Conservation (phyloP, 768 basidiomycete genomes). For the Tubosaeta sp. region DNA sequence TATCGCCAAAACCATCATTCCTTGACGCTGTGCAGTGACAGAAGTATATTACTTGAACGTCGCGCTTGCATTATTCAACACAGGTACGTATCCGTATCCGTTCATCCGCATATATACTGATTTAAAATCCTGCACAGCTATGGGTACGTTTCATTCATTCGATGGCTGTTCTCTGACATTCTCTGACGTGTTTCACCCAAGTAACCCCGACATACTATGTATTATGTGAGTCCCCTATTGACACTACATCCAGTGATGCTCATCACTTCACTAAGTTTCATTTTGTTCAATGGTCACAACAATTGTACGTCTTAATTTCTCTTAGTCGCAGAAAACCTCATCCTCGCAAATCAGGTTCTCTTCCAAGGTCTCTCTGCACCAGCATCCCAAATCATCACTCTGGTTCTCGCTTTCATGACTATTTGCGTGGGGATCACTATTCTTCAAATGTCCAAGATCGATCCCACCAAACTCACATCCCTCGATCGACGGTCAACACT, state of each 20-base stretch:
- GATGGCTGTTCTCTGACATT: not conserved
- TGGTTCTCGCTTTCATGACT: conserved; percentile 88
- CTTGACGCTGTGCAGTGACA: conserved; percentile 46
- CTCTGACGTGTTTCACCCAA: conserved; percentile 29
- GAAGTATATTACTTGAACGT: conserved; percentile 96
- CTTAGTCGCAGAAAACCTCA: conserved; percentile 1
- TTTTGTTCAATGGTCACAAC: conserved; percentile 84
- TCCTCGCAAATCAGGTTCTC: conserved; percentile 56
- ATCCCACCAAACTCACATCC: conserved; percentile 70
- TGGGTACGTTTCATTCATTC: conserved; percentile 46
- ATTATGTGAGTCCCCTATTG: conserved; percentile 49
- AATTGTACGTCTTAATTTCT: conserved; percentile 48
- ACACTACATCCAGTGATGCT: not conserved
- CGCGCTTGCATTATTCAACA: conserved; percentile 93
- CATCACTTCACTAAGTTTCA: conserved; percentile 48
- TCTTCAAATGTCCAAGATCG: conserved; percentile 93
- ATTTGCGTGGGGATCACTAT: conserved; percentile 92
- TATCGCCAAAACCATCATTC: not conserved
- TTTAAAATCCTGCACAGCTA: conserved; percentile 38
- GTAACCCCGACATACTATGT: conserved; percentile 89
- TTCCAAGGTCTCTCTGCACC: conserved; percentile 86
- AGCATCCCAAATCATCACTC: conserved; percentile 75
- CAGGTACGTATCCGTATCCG: conserved; percentile 44
- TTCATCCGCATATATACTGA: conserved; percentile 3
- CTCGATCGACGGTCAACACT: conserved; percentile 90